Evolutionary conservation across 2,329 filamentous ascomycete species (phyloP).

Genomic region (Ophiognomonia clavigignenti-juglandacearum): DNA sequence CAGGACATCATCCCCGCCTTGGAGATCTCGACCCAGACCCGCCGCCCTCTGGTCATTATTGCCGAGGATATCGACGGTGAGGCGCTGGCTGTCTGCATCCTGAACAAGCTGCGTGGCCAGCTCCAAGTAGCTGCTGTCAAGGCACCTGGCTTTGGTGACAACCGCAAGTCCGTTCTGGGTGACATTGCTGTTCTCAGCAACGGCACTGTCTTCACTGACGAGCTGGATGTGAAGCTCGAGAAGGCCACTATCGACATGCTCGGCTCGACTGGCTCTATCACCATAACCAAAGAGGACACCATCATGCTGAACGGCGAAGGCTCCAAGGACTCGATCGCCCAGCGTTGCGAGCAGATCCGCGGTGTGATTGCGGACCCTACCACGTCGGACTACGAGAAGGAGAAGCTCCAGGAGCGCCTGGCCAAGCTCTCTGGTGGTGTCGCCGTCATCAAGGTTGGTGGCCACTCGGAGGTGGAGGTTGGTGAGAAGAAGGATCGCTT

Average conservation of each 20-base stretch:
- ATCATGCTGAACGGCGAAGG: conserved; percentile 97
- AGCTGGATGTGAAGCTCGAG: conserved; percentile 98
- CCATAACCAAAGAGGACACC: conserved; percentile 99
- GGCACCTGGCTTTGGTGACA: conserved; percentile 98
- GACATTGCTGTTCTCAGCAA: conserved; percentile 95
- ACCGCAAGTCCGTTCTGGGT: conserved; percentile 99
- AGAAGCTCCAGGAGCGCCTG: conserved; percentile 99
- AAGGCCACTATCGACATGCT: conserved; percentile 96
- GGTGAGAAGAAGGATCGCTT: conserved; percentile 99
- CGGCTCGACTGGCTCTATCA: conserved; percentile 95
- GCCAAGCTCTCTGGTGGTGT: conserved; percentile 99
- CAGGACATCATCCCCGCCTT: conserved; percentile 98
- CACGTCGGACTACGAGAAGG: conserved; percentile 99
- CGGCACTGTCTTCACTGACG: conserved; percentile 94
- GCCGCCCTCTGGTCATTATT: conserved; percentile 95
- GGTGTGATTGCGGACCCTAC: conserved; percentile 90
- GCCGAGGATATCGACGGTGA: conserved; percentile 99
- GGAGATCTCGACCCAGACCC: conserved; percentile 91
- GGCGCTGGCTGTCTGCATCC: conserved; percentile 95
- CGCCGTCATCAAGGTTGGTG: conserved; percentile 98
- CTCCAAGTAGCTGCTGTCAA: conserved; percentile 98
- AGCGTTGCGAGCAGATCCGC: conserved; percentile 98
- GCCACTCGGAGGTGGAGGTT: conserved; percentile 96
- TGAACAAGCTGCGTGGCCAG: conserved; percentile 99
- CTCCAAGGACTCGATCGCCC: conserved; percentile 85